Evolutionary conservation across 1,284 basidiomycete species (phyloP), one percentile per base, ranked within the genome.

Genomic region (Gomphus bonarii): DNA sequence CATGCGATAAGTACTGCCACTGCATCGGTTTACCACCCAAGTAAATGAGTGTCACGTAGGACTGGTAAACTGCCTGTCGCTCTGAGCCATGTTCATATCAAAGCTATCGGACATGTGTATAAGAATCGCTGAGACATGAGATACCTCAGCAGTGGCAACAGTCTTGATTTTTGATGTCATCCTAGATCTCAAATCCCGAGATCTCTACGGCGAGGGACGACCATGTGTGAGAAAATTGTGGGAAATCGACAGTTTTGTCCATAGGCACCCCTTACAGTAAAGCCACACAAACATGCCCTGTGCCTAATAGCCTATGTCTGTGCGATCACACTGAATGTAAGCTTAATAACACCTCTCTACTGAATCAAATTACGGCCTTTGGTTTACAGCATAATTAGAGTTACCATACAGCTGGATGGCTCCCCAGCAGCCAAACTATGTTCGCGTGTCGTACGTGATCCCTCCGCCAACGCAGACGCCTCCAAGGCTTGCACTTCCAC

Each of bases 401-500:
- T 31, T n/a, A 25, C 31, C 16, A 22, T 48, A n/a, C 30, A 30
- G 28, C 28, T 48, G 47, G 47, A 55, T 55, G 54, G 54, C 54
- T n/a, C 54, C 54, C 33, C 54, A 47, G 43, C 53, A 25, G 36
- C 36, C 66, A 73, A 48, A 28, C 11, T 51, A 57, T 38, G 50
- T 18, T 58, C 77, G 91, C 64, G 81, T 95, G 22, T 92, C 91
- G 51, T 95, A 94, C 69, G 83, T 93, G 60, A 82, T 95, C 47
- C 90, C 91, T 1, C 73, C 86, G 1, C 86, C 91, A 9, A 65
- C 73, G 1, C 77, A 79, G 10, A 73, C 77, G 1, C 77, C 84
- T 25, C 86, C 84, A 14, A 75, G 76, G 16, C 81, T 95, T 20
- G 75, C 79, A 51, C 79, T 95, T 5, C 92, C 92, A 1, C 75